Base-by-base conservation (phyloP, 176 grass and related monocot species). In the Saccharum officinarum region DNA sequence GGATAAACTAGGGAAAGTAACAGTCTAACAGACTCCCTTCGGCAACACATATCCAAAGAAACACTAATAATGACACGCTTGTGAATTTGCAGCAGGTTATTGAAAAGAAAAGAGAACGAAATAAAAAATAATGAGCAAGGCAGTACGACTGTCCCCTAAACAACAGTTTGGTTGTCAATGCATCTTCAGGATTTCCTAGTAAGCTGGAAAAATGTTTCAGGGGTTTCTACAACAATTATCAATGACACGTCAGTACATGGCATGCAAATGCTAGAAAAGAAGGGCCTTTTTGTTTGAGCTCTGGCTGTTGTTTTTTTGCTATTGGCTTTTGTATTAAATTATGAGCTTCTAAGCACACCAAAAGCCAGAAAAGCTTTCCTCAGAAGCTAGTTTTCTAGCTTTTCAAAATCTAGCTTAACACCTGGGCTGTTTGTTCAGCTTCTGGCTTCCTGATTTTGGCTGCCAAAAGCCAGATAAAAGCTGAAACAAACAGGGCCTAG, bases 31-130 rank as follows among this genome's bases (percentile, higher is more conserved):
- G 50, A 26, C 3, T 62, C 13, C 17, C 68, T 67, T 79, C 26
- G 7, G 68, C 38, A 84, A 38, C 20, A 80, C 4, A 83, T 41
- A 69, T 75, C 30, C 60, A 1, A 90, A 79, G 13, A 49, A 80
- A 75, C 10, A 28, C 63, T 72, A 36, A 67, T 5, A 73, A 26
- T 26, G 34, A 14, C 36, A 83, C 10, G 13, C 6, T 67, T 60
- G 69, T n/a, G 4, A 31, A 65, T 57, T 81, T 55, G 2, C 44
- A 67, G 7, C 22, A 55, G 3, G 60, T 84, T 84, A 26, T 28
- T 60, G n/a, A 59, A 5, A 42, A 12, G 59, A 67, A 67, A 40
- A 38, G 46, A 37, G 67, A 69, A 1, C 0, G 36, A 47, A 61
- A 84, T 57, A 17, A 64, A 64, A 28, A 10, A 65, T 15, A 62